A percentile compares a stretch with the other conserved stretches of the same genome.
Conservation (phyloP, 106 monocot genomes). For the Xerophyta viscosa region DNA sequence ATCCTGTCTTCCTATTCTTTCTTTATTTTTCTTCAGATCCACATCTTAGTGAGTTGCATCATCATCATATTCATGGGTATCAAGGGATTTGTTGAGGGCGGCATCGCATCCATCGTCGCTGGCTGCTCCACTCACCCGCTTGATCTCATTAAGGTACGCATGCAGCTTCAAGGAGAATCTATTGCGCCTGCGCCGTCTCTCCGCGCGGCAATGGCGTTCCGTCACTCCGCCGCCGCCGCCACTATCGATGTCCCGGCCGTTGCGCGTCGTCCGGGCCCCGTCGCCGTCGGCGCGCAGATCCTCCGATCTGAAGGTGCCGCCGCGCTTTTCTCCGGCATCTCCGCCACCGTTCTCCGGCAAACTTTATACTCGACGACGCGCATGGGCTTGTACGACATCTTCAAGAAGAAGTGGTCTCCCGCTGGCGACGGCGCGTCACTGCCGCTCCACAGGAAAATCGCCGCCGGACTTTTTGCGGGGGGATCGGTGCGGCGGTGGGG, state of each 20-base stretch:
- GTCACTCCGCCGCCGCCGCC: neutral
- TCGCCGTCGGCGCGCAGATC: conserved; percentile 50
- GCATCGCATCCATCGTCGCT: conserved; percentile 64
- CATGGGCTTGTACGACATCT: conserved; percentile 57
- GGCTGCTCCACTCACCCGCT: conserved; percentile 78
- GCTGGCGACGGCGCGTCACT: conserved; percentile 17
- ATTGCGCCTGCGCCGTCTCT: conserved; percentile 3
- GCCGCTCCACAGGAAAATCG: conserved; percentile 52
- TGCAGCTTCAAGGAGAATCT: conserved; percentile 71
- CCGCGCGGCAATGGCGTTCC: conserved; percentile 11
- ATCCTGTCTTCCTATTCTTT: neutral
- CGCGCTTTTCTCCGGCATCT: conserved; percentile 62
- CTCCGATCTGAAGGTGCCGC: conserved; percentile 45
- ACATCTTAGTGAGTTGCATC: neutral
- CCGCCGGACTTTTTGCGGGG: conserved; percentile 52
- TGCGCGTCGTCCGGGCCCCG: conserved; percentile 21
- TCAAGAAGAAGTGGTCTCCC: conserved; percentile 38
- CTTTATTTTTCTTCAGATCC: neutral
- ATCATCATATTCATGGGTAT: conserved; percentile 31
- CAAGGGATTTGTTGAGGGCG: conserved; percentile 74
- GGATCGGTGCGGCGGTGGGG: conserved; percentile 47
- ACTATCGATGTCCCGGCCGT: neutral
- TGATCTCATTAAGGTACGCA: conserved; percentile 72
- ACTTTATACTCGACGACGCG: conserved; percentile 72
- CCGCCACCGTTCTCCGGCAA: conserved; percentile 70